Percentiles rank a stretch among this genome's conserved stretches.
Conservation (phyloP, 305 asterid genomes). For the Plantago coronopus region DNA sequence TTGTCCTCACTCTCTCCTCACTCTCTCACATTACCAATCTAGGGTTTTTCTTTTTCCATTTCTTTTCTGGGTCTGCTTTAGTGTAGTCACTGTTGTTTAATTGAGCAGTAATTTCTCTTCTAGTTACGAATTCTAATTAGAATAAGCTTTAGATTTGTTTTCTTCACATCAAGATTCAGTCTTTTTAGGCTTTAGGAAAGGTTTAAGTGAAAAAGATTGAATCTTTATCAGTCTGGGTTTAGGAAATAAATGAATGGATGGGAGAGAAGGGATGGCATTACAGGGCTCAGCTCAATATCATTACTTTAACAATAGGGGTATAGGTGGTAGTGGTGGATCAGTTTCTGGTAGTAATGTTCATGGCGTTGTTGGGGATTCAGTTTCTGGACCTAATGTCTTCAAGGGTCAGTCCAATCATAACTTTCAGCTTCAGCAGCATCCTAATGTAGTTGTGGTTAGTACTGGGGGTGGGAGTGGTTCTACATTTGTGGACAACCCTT, state of each 20-base stretch:
- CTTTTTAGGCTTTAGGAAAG: not conserved
- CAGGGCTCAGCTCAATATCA: conserved; percentile 54
- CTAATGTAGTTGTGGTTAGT: conserved; percentile 30
- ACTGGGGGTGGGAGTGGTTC: conserved; percentile 39
- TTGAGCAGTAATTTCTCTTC: too few relatives aligned
- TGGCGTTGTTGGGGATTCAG: conserved; percentile 22
- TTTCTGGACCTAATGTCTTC: not conserved
- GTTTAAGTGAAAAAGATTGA: conserved; percentile 10
- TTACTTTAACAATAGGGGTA: conserved; percentile 39
- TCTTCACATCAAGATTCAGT: not conserved
- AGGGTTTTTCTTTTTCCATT: too few relatives aligned
- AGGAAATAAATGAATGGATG: conserved; percentile 61
- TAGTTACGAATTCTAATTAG: too few relatives aligned
- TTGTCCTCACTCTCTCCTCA: not conserved
- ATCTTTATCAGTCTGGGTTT: conserved; percentile 24
- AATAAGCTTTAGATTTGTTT: too few relatives aligned
- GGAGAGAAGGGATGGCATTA: conserved; percentile 63
- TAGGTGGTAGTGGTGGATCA: conserved; percentile 34
- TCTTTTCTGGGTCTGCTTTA: too few relatives aligned
- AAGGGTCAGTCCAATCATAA: conserved; percentile 26
- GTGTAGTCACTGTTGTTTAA: too few relatives aligned
- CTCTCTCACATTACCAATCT: too few relatives aligned
- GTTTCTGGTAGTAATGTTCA: conserved; percentile 37
- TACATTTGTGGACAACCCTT: conserved; percentile 45
- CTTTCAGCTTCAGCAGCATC: conserved; percentile 40